Evolutionary conservation across 139 green algal genomes (phyloP), one percentile per base, ranked within the genome.

Genomic region (Pseudopediastrum boryanum): DNA sequence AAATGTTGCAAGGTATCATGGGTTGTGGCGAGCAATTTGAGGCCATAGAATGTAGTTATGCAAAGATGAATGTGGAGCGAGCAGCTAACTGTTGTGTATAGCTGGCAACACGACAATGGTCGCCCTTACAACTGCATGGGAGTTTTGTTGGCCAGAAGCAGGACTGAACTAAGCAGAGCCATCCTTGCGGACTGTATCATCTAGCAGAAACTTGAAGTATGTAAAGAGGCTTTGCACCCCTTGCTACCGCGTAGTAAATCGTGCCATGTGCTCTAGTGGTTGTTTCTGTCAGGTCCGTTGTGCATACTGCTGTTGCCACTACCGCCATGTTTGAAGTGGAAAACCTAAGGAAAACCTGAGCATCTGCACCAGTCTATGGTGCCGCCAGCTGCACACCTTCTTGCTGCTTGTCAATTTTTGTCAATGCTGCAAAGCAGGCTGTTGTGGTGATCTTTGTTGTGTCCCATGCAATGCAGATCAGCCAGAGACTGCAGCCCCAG

Each of bases 401-500:
- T 21, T 58, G 48, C 48, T 21, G 29, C 0, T 43, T 75, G 43
- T 16, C 43, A 13, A 46, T 42, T n/a, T 33, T 4, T 3, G 54
- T 27, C 9, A n/a, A 39, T 29, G 8, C 54, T 54, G 6, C 23
- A 3, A 12, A 56, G 16, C 46, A 56, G 10, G 31, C 23, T 19
- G 13, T 19, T 25, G 54, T 19, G 10, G 54, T 19, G 16, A 10
- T 9, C 7, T 10, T 9, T 64, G 54, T 19, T 64, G 54, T 36
- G 54, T 64, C 54, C 25, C 54, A 19, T 9, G 16, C 54, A 29
- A 4, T 79, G 77, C 72, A 88, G 84, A 52, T 88, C 44, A 62
- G 84, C 58, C 36, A 39, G 9, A 71, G 54, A 25, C 58, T 88
- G 0, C 56, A 67, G 8, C 75, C 81, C 23, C 72, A 78, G 35